phyloP scores from a whole-genome alignment of 192 early-diverging fungal species.

The Podila clonocystis region DNA sequence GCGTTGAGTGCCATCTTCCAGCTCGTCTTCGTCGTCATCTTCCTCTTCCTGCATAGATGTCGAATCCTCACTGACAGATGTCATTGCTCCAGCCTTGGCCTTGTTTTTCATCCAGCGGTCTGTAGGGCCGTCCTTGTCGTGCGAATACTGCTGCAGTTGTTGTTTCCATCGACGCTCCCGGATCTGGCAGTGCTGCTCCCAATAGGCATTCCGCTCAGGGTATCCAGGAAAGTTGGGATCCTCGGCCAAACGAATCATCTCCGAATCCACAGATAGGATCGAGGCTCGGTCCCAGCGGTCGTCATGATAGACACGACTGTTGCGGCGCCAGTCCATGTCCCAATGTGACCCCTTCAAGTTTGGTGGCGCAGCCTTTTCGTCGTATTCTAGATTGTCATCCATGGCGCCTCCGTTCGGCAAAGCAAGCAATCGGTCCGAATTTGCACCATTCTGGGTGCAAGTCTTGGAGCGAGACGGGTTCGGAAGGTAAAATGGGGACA shows the following conservation, averaged over 20 bases:
- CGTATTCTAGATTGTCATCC: neutral
- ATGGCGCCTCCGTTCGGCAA: neutral
- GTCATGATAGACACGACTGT: constrained; percentile 34
- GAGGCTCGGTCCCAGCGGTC: constrained; percentile 46
- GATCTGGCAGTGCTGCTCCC: constrained; percentile 42
- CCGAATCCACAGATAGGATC: constrained; percentile 22
- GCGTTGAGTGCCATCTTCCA: neutral
- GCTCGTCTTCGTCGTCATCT: neutral
- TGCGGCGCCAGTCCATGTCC: constrained; percentile 14
- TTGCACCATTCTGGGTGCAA: neutral
- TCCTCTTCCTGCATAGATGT: constrained; percentile 5
- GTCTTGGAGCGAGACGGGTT: neutral
- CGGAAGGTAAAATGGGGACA: constrained; percentile 30
- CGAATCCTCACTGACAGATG: neutral
- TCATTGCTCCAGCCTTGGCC: neutral
- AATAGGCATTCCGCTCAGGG: constrained; percentile 46
- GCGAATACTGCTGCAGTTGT: constrained; percentile 4
- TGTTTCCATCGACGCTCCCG: constrained; percentile 30
- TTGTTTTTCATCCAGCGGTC: neutral
- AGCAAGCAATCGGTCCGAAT: neutral
- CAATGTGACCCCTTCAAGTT: neutral
- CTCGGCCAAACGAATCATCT: constrained; percentile 5
- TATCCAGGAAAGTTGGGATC: constrained; percentile 35
- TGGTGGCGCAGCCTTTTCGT: neutral
- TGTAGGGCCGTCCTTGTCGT: neutral